Percentiles rank a stretch among this genome's conserved stretches.
Evolutionary conservation across 495 filamentous ascomycete genomes (phyloP).

Genomic region (Amorphotheca resinae): DNA sequence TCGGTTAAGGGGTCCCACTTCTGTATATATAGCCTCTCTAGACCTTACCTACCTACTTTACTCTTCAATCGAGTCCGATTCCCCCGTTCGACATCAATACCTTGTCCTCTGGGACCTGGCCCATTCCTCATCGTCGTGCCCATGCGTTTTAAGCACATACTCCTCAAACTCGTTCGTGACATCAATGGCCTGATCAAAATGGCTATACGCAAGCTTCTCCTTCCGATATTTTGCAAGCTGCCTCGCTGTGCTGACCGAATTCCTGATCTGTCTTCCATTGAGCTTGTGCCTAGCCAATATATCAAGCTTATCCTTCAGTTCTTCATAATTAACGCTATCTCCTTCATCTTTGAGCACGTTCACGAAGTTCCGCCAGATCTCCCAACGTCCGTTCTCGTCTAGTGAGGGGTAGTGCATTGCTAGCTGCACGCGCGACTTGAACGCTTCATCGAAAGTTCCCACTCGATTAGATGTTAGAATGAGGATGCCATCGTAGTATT

Average conservation of each 20-base stretch:
- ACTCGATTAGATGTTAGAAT: constrained; percentile 42
- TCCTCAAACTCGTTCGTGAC: constrained; percentile 2
- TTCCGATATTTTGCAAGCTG: constrained; percentile 12
- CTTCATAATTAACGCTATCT: constrained; percentile 15
- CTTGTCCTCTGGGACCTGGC: not conserved
- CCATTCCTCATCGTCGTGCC: not conserved
- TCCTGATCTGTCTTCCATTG: constrained; percentile 31
- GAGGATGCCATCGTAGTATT: constrained; percentile 26
- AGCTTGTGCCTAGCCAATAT: constrained; percentile 14
- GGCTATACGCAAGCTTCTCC: not conserved
- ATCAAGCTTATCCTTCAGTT: constrained; percentile 5
- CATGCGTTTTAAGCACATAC: not conserved
- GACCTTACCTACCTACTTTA: no score
- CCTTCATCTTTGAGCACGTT: not conserved
- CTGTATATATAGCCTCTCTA: no score
- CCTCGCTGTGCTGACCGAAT: constrained; percentile 23
- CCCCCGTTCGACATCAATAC: not conserved
- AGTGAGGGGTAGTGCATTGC: constrained; percentile 30
- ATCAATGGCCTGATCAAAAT: constrained; percentile 3
- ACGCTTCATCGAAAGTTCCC: constrained; percentile 30
- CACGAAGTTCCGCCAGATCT: constrained; percentile 6
- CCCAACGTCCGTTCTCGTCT: constrained; percentile 7
- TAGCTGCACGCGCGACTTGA: constrained; percentile 32
- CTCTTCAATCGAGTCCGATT: no score
- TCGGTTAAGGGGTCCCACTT: no score